Evolutionary conservation across 352 stramenopile genomes (phyloP), one percentile per base, ranked within the genome.

Genomic region (Pythium grandisporangium): DNA sequence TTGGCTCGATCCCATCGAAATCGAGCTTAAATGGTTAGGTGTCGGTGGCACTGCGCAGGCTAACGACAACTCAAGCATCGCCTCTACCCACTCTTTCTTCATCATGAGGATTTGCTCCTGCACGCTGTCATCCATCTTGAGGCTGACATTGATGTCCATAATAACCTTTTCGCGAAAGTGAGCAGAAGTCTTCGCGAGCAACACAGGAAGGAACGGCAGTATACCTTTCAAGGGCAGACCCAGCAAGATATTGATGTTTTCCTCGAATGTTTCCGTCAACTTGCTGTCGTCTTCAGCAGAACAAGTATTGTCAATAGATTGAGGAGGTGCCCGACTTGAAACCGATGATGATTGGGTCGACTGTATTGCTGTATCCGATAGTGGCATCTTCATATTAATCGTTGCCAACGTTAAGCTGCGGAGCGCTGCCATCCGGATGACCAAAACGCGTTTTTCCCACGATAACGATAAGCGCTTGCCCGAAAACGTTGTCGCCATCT

Each of bases 141-240:
- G 59, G 55, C 77, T 80, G 12, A 93, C 73, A 38, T 84, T 91
- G 32, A 93, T 75, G n/a, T 91, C 78, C 76, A 93, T 89, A 8
- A 93, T 56, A 7, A 90, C 66, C 29, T 84, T 82, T 39, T 93
- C 80, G 2, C 80, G 70, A 40, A 78, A 72, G 22, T 54, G 48
- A 0, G 59, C 40, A 2, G 66, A 78, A n/a, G 66, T 72, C 22
- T 64, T 64, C 2, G 59, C 58, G 6, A 93, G 44, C 12, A 91
- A 47, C 30, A 74, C 61, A 0, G 80, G 75, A 24, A 93, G 43
- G 38, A 89, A 93, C 10, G 78, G 73, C 17, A 93, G 45, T 14
- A 86, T 70, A 0, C 71, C 71, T 20, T 68, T 65, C 13, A 93
- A 34, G 5, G 80, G 80, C 0, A 93, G 53, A 37, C 53, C 63